Base-by-base conservation (phyloP, 1,284 basidiomycete species). In the Sutorius eximius region DNA sequence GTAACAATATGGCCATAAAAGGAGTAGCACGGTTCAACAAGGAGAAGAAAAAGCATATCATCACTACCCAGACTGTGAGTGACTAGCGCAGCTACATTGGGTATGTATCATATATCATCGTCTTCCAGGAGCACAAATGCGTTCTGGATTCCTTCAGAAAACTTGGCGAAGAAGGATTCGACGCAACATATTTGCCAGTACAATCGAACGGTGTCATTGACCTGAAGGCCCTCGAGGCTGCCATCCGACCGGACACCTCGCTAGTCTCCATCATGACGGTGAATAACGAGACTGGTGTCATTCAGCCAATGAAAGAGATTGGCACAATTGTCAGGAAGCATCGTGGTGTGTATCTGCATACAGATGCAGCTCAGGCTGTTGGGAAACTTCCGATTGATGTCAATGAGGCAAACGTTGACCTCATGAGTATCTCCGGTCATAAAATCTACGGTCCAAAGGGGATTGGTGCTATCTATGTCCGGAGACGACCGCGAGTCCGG, bases 381-480 rank as follows among this genome's bases (percentile, higher is more conserved):
- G 96, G 97, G 50, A 96, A 97, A 75, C 86, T 98, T 51, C 84
- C 86, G 1, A 66, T 98, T 45, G 90, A 98, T 71, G 97, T 99
- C 52, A 95, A 99, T 69, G 94, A 89, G 63, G 88, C 94, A 83
- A 94, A 95, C 67, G 84, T 99, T 55, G 97, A 99, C 75, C 79
- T 98, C 53, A 87, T 99, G 87, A 95, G 91, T 61, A 91, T 99
- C 55, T 96, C 93, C 6, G 95, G 92, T 5, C 97, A 99, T 81
- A 99, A 99, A 77, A 75, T 99, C 16, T 99, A 99, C 73, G 97
- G 97, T 3, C 97, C 97, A 6, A 99, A 99, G 76, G 97, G 97
- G 16, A 75, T 99, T 45, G 97, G 97, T 36, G 96, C 93, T 5
- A 89, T 90, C 18, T 99, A 98, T 74, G 94, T 99, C 48, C 84